Percentiles rank a stretch among this genome's conserved stretches.
These are phyloP conservation scores for Penicillium sp. DNA, from an alignment of 2,329 filamentous ascomycete species.

Conservation along the genomic window DNA sequence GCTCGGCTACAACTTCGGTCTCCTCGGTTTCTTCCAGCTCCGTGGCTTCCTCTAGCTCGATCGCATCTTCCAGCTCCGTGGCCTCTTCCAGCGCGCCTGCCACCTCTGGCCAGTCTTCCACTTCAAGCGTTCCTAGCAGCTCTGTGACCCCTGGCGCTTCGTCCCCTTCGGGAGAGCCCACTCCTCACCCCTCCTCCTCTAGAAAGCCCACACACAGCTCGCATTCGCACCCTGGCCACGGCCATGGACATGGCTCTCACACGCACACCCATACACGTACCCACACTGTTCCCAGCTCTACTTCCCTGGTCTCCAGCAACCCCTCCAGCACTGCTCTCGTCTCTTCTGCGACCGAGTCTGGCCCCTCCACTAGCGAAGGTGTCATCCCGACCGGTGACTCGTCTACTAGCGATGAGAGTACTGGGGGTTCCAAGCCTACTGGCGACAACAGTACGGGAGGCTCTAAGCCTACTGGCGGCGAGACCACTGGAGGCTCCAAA, in stretches of 20 bases:
- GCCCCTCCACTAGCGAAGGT: neutral
- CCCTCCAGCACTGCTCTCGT: neutral
- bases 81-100: neutral
- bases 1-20: neutral
- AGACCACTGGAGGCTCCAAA: neutral
- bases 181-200: slow-evolving; percentile 1
- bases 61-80: neutral
- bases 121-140: slow-evolving; percentile 1
- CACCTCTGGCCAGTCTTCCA: neutral
- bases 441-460: neutral
- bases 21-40: slow-evolving; percentile 6
- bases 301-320: neutral
- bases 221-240: neutral
- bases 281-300: slow-evolving; percentile 3
- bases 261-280: neutral
- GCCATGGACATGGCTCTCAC: neutral
- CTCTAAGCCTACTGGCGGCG: neutral
- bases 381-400: neutral
- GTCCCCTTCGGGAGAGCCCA: slow-evolving; percentile 1
- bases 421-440: neutral
- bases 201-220: slow-evolving; percentile 6
- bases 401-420: neutral
- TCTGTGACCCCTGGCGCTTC: neutral
- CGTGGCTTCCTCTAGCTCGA: neutral
- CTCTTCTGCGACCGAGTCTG: slow-evolving; percentile 1